Conservation (phyloP, 176 grass and related monocot genomes). For the Musa troglodytarum region DNA sequence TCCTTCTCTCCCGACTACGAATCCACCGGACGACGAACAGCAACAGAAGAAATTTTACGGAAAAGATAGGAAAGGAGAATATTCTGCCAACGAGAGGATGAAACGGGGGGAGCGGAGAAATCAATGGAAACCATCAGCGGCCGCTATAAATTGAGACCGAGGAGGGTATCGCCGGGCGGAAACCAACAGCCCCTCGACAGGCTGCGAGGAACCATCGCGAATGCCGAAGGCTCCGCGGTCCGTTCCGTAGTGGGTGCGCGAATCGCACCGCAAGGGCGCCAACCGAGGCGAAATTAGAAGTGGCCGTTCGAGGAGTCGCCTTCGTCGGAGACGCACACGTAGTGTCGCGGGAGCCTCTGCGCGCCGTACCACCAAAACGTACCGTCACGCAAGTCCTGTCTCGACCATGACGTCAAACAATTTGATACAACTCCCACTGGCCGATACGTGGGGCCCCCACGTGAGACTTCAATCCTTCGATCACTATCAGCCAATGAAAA, state of each 20-base stretch:
- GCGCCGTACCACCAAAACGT: too few relatives aligned
- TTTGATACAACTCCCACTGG: too few relatives aligned
- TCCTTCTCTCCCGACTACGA: not conserved
- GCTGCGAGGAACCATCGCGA: not conserved
- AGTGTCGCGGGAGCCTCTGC: too few relatives aligned
- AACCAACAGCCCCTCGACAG: not conserved
- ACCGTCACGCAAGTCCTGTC: too few relatives aligned
- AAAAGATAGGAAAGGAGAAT: not conserved
- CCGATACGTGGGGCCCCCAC: too few relatives aligned
- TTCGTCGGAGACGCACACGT: too few relatives aligned
- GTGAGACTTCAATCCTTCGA: not conserved
- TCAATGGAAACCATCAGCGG: not conserved
- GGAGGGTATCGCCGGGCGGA: not conserved
- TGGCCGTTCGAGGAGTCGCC: too few relatives aligned
- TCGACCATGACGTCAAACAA: too few relatives aligned
- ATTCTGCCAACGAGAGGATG: not conserved
- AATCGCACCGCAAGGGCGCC: not conserved
- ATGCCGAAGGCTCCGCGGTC: not conserved
- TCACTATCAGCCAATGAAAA: not conserved
- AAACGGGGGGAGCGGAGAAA: not conserved
- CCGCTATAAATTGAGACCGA: not conserved
- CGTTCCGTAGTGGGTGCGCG: not conserved
- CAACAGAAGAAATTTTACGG: not conserved
- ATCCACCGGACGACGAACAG: not conserved
- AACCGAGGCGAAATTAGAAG: not conserved